These are phyloP conservation scores for Tetrapisispora namnaoensis DNA, from an alignment of 805 yeast genomes.

Conservation along the genomic window DNA sequence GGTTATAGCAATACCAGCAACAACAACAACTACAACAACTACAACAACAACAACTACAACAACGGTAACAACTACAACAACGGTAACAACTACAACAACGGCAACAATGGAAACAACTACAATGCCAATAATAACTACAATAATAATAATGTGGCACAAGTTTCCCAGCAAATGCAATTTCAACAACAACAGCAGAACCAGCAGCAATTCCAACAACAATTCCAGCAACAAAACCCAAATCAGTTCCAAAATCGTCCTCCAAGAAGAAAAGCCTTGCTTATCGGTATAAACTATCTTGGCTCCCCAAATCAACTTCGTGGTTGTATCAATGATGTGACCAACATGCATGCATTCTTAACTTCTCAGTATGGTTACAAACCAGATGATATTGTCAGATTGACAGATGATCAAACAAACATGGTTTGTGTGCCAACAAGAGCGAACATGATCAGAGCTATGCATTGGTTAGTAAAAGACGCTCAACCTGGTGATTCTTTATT, in stretches of 20 bases:
- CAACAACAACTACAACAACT: not conserved
- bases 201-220: slow-evolving; percentile 10
- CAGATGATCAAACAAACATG: slow-evolving; percentile 44
- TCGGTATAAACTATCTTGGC: slow-evolving; percentile 75
- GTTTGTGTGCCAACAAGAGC: slow-evolving; percentile 51
- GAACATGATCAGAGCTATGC: slow-evolving; percentile 70
- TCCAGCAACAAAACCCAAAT: slow-evolving; percentile 9
- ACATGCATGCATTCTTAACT: slow-evolving; percentile 39
- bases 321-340: slow-evolving; percentile 68
- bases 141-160: not conserved
- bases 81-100: not conserved
- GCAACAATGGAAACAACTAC: not conserved
- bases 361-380: slow-evolving; percentile 37
- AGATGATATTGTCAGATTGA: slow-evolving; percentile 49
- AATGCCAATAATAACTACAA: not conserved
- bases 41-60: not conserved
- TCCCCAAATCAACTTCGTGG: slow-evolving; percentile 54
- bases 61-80: not conserved
- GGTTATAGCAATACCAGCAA: not conserved
- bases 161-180: slow-evolving; percentile 12
- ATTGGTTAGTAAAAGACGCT: slow-evolving; percentile 69
- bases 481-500: slow-evolving; percentile 68
- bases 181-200: slow-evolving; percentile 1
- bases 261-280: slow-evolving; percentile 57
- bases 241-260: slow-evolving; percentile 45